Base-by-base conservation (phyloP, 345 rosid species). In the Mangifera indica region DNA sequence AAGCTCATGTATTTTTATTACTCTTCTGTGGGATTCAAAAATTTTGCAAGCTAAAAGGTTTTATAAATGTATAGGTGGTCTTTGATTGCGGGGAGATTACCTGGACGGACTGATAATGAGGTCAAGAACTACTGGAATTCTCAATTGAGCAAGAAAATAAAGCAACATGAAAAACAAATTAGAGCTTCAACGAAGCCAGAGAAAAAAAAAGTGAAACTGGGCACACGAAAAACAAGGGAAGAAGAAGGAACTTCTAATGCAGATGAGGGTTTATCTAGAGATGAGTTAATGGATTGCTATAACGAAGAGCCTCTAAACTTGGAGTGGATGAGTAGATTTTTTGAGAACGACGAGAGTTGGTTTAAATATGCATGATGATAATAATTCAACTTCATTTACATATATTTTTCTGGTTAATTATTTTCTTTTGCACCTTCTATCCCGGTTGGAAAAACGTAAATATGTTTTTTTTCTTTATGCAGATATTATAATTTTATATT, bases 91-190 rank as follows among this genome's bases (percentile, higher is more conserved):
- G 86, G 85, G 55, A 84, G 90, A 72, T 60, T 86, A 8, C 90
- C 87, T 0, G 87, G 87, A 48, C 80, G 87, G 37, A 86, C 87
- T 0, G 87, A 86, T 54, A 86, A 82, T 53, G 84, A 86, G 75
- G 80, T 86, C 66, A 83, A 86, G 75, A 86, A 83, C 72, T 86
- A 83, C 26, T 81, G 87, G 87, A 86, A 81, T 73, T 81, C 87
- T 74, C 89, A 77, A 74, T 53, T 86, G 83, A 72, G 84, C 72
- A 86, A 82, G 63, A 86, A 84, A 48, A 57, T 80, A 46, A 74
- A 76, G 67, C 81, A 59, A 51, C 72, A 75, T 48, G 76, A 81
- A 46, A 66, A 77, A n/a, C 64, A 21, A 45, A 71, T 34, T 40
- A 68, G 60, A 59, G 49, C 49, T 15, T 65, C 72, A 11, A 44